Evolutionary conservation across 805 yeast species (phyloP).

Genomic region (Metschnikowia dekortorum): DNA sequence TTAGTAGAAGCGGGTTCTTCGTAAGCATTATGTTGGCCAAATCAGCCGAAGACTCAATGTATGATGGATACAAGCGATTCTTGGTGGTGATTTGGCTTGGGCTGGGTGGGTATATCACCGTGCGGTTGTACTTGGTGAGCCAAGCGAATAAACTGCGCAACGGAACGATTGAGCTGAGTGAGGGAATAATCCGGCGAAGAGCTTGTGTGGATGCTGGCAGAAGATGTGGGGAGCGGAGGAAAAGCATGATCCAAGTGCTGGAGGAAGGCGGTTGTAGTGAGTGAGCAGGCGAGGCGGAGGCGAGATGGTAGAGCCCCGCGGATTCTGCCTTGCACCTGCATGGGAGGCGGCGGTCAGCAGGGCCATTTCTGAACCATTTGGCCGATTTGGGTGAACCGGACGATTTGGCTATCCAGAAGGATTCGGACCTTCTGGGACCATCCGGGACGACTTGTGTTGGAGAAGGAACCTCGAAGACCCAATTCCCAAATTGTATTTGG

Average conservation of each 20-base stretch:
- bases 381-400: too few relatives aligned
- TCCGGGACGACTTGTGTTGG: too few relatives aligned
- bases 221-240: conserved; percentile 8
- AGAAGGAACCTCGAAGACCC: too few relatives aligned
- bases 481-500: too few relatives aligned
- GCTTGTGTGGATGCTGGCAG: conserved; percentile 7
- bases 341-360: not conserved
- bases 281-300: not conserved
- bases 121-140: conserved; percentile 17
- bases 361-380: too few relatives aligned
- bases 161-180: not conserved
- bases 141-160: conserved; percentile 14
- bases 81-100: conserved; percentile 34
- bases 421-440: too few relatives aligned
- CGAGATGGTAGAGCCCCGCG: too few relatives aligned
- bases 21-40: conserved; percentile 49
- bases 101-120: conserved; percentile 38
- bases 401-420: too few relatives aligned
- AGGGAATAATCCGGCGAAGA: not conserved
- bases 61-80: conserved; percentile 36
- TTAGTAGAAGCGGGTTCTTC: conserved; percentile 60
- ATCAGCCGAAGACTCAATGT: conserved; percentile 54
- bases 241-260: conserved; percentile 4
- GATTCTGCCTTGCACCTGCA: too few relatives aligned
- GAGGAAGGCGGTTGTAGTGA: not conserved